Percentiles rank a stretch among this genome's conserved stretches.
phyloP scores from a whole-genome alignment of 305 asterid species.

The Fraxinus floribunda region DNA sequence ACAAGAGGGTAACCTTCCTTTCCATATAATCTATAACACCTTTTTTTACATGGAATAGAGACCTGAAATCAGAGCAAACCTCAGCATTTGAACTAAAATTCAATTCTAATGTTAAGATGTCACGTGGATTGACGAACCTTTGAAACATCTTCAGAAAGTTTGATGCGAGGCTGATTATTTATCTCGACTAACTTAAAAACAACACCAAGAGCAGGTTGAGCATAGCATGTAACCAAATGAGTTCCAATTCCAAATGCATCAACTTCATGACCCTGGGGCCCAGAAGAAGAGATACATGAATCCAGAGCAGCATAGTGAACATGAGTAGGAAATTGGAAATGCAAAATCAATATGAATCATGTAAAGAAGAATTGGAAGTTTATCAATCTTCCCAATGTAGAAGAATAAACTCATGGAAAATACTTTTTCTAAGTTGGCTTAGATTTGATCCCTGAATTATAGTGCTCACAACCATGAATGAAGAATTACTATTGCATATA shows the following conservation, averaged over 20 bases:
- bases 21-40: slow-evolving; percentile 87
- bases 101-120: not conserved
- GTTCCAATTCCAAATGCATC: slow-evolving; percentile 66
- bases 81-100: slow-evolving; percentile 41
- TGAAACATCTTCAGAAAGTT: slow-evolving; percentile 64
- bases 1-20: slow-evolving; percentile 93
- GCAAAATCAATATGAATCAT: not conserved
- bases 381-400: not conserved
- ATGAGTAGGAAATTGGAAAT: not conserved
- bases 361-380: not conserved
- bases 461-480: not conserved
- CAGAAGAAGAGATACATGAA: not conserved
- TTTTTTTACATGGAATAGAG: slow-evolving; percentile 95
- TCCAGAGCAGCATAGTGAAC: not conserved
- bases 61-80: slow-evolving; percentile 61
- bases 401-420: not conserved
- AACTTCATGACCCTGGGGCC: slow-evolving; percentile 52
- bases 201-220: slow-evolving; percentile 67
- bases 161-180: slow-evolving; percentile 65
- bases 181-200: slow-evolving; percentile 70
- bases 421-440: not conserved
- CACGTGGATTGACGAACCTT: slow-evolving; percentile 43
- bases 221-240: slow-evolving; percentile 66
- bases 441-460: not conserved
- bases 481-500: not conserved